Conservation (phyloP, 176 grass and related monocot species). For the Oryza glaberrima region DNA sequence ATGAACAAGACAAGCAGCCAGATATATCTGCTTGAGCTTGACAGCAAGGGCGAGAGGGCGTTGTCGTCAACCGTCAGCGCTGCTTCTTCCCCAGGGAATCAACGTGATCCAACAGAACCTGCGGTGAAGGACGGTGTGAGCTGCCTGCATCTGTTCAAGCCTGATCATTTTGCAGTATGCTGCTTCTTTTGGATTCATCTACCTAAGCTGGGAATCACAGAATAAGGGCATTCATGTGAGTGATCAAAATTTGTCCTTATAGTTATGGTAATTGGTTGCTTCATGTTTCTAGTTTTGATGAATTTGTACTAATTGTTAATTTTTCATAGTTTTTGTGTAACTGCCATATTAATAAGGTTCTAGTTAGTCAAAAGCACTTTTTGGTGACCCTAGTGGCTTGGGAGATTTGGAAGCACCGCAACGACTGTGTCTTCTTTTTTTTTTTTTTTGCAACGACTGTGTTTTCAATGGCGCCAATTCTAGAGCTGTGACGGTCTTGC, state of each 20-base stretch:
- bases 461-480: no score
- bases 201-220: not conserved
- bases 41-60: not conserved
- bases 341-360: not conserved
- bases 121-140: slow-evolving; percentile 17
- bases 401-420: no score
- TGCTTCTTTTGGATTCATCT: not conserved
- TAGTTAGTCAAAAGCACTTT: not conserved
- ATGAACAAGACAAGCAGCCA: slow-evolving; percentile 30
- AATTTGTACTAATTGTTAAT: not conserved
- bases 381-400: no score
- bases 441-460: no score
- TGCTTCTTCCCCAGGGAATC: slow-evolving; percentile 26
- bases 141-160: not conserved
- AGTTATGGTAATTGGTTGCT: not conserved
- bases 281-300: not conserved
- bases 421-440: no score
- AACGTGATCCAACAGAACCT: slow-evolving; percentile 43
- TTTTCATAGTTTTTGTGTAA: not conserved
- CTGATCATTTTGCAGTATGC: not conserved
- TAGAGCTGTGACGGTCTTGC: no score
- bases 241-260: not conserved
- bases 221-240: not conserved
- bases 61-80: slow-evolving; percentile 32
- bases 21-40: slow-evolving; percentile 15